A percentile compares a stretch with the other conserved stretches of the same genome.
phyloP scores from a whole-genome alignment of 257 asterid species.

The Schizonepeta tenuifolia region DNA sequence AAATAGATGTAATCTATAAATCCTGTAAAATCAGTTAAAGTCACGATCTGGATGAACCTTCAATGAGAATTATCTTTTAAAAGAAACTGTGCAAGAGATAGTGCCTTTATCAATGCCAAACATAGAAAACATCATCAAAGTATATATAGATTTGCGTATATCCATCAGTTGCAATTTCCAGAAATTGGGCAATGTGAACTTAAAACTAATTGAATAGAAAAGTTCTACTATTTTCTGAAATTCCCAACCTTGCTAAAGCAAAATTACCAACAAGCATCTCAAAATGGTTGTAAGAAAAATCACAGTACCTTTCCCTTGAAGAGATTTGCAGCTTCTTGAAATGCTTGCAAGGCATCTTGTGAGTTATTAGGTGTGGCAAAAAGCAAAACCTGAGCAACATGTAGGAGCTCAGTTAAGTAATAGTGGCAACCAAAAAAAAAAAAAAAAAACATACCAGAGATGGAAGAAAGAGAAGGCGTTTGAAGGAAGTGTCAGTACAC shows the following conservation, averaged over 20 bases:
- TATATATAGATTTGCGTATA: not conserved
- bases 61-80: not conserved
- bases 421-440: not conserved
- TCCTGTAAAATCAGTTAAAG: constrained; percentile 17
- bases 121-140: too few species aligned
- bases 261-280: constrained; percentile 19
- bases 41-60: not conserved
- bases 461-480: not conserved
- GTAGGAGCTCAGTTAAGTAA: constrained; percentile 25
- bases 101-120: too few species aligned
- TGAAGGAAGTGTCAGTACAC: not conserved
- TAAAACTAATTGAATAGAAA: not conserved
- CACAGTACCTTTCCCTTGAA: constrained; percentile 88
- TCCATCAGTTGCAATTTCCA: not conserved
- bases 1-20: not conserved
- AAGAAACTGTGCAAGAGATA: too few species aligned
- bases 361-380: constrained; percentile 66
- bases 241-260: constrained; percentile 10
- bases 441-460: too few species aligned
- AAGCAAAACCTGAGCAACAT: constrained; percentile 71
- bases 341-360: constrained; percentile 54
- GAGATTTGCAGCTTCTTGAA: constrained; percentile 88
- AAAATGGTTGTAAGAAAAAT: not conserved
- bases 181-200: not conserved
- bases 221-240: constrained; percentile 2